Evolutionary conservation across 2,329 filamentous ascomycete species (phyloP), one percentile per base, ranked within the genome.

Genomic region (Metarhizium rileyi): DNA sequence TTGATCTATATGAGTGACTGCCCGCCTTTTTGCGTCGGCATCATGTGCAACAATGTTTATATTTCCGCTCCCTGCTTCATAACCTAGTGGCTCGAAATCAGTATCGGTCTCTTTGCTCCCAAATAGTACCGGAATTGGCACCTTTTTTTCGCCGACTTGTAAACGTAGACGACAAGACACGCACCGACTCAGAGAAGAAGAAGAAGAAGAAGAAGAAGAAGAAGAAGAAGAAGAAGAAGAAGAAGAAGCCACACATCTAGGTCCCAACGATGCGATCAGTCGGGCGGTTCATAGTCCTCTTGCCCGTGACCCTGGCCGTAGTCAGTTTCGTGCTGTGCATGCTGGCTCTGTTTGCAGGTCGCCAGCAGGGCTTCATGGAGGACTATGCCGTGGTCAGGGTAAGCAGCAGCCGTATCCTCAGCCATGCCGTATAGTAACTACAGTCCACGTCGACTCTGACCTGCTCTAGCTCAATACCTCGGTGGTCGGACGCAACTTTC

Each of bases 371-470:
- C 1, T 70, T 71, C 49, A 66, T 72, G 64, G 70, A 72, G 50
- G 67, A 71, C 36, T 71, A 70, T 55, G 68, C 65, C 47, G 56
- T 72, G 42, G 58, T 67, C 36, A 61, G 69, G 52, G 68, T 70
- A 55, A 50, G 66, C 55, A 16, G 6, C 28, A 7, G 12, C 28
- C 12, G 7, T 30, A 7, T 30, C 12, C 7, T 7, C 28, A 12
- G 28, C 28, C 28, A 38, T 18, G 7, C n/a, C 18, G n/a, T 20
- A 18, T 7, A 18, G n/a, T 10, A 7, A 16, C 35, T 5, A 33
- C 25, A 16, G 12, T 30, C 27, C 1, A 14, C 18, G 16, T 35
- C 27, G 27, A 23, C 25, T 35, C 23, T 22, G 3, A 20, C 3
- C 2, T 14, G 35, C 36, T 14, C 8, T 26, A 69, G 67, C 53